Evolutionary conservation across 116 monocot genomes (phyloP).

Genomic region (Posidonia oceanica): DNA sequence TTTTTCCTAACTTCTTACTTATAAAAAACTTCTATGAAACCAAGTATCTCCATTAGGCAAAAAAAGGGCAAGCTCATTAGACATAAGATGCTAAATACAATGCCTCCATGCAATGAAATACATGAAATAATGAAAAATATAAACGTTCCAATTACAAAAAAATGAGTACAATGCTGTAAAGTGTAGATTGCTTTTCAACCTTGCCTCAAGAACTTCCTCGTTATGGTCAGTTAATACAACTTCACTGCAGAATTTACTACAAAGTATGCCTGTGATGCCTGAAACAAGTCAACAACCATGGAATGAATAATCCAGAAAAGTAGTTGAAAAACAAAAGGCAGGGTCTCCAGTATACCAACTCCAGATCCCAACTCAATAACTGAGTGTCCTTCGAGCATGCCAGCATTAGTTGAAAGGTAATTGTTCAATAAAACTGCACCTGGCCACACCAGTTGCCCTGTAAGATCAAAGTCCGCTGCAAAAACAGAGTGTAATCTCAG

Average conservation of each 20-base stretch:
- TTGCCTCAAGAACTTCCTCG: constrained; percentile 97
- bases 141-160: not conserved
- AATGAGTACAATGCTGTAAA: not conserved
- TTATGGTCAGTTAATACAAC: constrained; percentile 90
- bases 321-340: not conserved
- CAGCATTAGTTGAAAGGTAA: constrained; percentile 58
- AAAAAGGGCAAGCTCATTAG: too few species aligned
- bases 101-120: not conserved
- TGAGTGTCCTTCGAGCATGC: constrained; percentile 46
- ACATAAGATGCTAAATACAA: too few species aligned
- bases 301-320: not conserved
- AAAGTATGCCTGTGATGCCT: constrained; percentile 93
- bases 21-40: too few species aligned
- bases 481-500: not conserved
- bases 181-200: constrained; percentile 3
- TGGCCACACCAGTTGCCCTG: constrained; percentile 97
- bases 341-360: constrained; percentile 40
- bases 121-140: not conserved
- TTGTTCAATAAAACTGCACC: constrained; percentile 82
- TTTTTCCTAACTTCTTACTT: too few species aligned
- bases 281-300: constrained; percentile 10
- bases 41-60: too few species aligned
- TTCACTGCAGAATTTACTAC: constrained; percentile 67
- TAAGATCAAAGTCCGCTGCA: constrained; percentile 92
- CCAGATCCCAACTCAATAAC: constrained; percentile 96